Conservation (phyloP, 495 filamentous ascomycete genomes). For the Aspergillus steynii region DNA sequence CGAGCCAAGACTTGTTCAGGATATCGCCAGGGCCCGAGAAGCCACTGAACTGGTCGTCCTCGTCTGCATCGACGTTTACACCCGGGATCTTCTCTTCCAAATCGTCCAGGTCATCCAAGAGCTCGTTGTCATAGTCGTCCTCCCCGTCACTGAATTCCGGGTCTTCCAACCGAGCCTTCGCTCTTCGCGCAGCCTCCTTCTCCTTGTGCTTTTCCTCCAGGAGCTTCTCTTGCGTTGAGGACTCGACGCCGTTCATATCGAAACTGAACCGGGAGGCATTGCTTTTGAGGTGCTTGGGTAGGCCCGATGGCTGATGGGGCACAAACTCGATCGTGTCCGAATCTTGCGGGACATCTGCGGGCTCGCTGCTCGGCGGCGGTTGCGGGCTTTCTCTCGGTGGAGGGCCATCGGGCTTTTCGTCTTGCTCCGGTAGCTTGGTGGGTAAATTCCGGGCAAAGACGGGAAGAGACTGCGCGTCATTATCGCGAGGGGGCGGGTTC, state of each 20-base stretch:
- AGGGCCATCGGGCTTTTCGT: constrained; percentile 15
- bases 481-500: constrained; percentile 32
- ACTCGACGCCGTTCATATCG: constrained; percentile 76
- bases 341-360: constrained; percentile 24
- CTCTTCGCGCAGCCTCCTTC: constrained; percentile 55
- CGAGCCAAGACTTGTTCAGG: constrained; percentile 39
- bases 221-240: constrained; percentile 74
- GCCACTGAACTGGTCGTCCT: constrained; percentile 47
- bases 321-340: constrained; percentile 41
- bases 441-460: constrained; percentile 54
- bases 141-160: constrained; percentile 50
- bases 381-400: constrained; percentile 13
- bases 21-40: constrained; percentile 34
- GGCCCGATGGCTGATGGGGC: constrained; percentile 38
- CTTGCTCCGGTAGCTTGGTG: constrained; percentile 34
- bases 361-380: constrained; percentile 8
- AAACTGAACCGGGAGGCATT: constrained; percentile 91
- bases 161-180: constrained; percentile 38
- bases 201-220: constrained; percentile 84
- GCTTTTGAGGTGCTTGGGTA: constrained; percentile 78
- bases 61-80: constrained; percentile 67
- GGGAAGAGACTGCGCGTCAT: constrained; percentile 41
- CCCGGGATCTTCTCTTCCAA: constrained; percentile 77
- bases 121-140: constrained; percentile 67
- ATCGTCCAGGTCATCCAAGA: constrained; percentile 67